These are phyloP conservation scores for Pyrus betulifolia DNA, from an alignment of 306 rosid species.

Conservation along the genomic window DNA sequence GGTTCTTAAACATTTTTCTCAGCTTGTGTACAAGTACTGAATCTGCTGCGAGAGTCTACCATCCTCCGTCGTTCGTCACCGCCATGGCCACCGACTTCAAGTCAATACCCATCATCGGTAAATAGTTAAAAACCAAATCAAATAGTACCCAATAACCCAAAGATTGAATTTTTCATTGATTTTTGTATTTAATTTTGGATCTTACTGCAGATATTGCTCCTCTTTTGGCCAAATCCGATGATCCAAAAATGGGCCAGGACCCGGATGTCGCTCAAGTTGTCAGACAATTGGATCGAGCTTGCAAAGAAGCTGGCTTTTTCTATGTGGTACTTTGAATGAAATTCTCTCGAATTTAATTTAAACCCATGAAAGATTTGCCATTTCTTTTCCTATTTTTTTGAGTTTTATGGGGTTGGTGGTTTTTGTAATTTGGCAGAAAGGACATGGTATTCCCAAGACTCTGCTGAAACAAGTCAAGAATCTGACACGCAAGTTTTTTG, in stretches of 20 bases:
- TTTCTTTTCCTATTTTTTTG: background rate
- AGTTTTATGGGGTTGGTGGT: background rate
- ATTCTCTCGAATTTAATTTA: background rate
- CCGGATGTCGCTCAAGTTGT: constrained; percentile 55
- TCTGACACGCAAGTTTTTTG: constrained; percentile 50
- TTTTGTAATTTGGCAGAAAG: constrained; percentile 44
- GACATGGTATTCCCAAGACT: constrained; percentile 69
- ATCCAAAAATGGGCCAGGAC: constrained; percentile 58
- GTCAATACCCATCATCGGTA: constrained; percentile 76
- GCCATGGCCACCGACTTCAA: constrained; percentile 66
- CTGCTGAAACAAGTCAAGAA: constrained; percentile 52
- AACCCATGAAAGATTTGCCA: background rate
- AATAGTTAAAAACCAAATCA: background rate
- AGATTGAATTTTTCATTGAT: background rate
- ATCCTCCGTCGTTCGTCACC: background rate
- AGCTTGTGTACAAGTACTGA: too few relatives aligned
- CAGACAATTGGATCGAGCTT: constrained; percentile 70
- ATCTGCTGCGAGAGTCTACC: background rate
- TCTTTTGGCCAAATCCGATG: constrained; percentile 60
- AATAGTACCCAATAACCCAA: background rate
- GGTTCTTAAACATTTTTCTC: background rate
- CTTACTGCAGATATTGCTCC: constrained; percentile 53
- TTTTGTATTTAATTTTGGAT: background rate
- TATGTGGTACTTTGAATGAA: constrained; percentile 53
- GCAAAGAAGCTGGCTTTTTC: constrained; percentile 84